Percentiles rank a stretch among this genome's conserved stretches.
phyloP scores from a whole-genome alignment of 495 filamentous ascomycete genomes.

The Tetracladium marchalianum region DNA sequence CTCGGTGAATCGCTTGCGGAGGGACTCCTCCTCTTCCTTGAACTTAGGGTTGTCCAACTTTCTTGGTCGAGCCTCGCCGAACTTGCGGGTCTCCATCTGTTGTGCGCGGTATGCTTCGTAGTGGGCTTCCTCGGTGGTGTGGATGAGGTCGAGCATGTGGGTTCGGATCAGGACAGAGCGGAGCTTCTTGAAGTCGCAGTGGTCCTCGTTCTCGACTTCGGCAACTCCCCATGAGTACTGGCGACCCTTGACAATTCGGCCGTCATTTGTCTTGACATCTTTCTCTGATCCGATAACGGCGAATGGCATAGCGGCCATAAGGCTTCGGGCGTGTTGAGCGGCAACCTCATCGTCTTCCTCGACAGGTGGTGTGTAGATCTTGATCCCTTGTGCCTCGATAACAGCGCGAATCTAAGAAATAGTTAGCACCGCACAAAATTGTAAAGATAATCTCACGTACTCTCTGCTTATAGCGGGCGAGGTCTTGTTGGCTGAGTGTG shows the following conservation, averaged over 20 bases:
- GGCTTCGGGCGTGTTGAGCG: constrained; percentile 80
- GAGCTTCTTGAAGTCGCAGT: constrained; percentile 99
- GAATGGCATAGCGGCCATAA: constrained; percentile 97
- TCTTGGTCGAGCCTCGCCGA: constrained; percentile 90
- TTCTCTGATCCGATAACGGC: constrained; percentile 98
- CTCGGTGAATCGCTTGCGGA: constrained; percentile 98
- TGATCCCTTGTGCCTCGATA: constrained; percentile 96
- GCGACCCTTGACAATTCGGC: constrained; percentile 93
- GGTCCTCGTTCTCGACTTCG: constrained; percentile 98
- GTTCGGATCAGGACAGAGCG: constrained; percentile 97
- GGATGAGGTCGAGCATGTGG: constrained; percentile 99
- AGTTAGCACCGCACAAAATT: neutral
- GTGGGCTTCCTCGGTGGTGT: constrained; percentile 97
- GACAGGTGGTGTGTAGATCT: constrained; percentile 94
- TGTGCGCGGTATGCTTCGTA: constrained; percentile 98
- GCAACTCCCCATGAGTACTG: constrained; percentile 99
- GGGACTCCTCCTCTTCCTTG: constrained; percentile 97
- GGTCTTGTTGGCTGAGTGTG: constrained; percentile 84
- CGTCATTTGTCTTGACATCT: constrained; percentile 92
- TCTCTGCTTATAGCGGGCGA: constrained; percentile 86
- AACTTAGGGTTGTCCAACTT: constrained; percentile 99
- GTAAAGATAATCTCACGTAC: constrained; percentile 33
- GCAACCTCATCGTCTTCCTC: constrained; percentile 98
- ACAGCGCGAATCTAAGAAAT: constrained; percentile 72
- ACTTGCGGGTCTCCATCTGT: constrained; percentile 99